A percentile compares a stretch with the other conserved stretches of the same genome.
Evolutionary conservation across 1,284 basidiomycete genomes (phyloP).

Genomic region (Wallemia hederae): DNA sequence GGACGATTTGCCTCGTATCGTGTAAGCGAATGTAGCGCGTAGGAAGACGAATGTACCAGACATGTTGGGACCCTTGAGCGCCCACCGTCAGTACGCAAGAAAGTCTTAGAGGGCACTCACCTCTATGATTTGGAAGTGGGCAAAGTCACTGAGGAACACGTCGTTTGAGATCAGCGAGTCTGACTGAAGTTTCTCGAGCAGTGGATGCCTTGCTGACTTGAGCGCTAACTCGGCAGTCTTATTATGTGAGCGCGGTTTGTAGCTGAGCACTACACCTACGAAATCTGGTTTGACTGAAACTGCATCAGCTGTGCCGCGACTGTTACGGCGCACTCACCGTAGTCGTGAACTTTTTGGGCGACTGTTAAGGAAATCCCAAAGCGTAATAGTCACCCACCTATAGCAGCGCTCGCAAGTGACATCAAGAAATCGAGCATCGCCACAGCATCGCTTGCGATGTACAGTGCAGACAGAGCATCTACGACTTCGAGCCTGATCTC

Average conservation of each 20-base stretch:
- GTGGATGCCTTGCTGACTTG: constrained; percentile 16
- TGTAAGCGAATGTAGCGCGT: not conserved
- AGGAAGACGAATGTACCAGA: constrained; percentile 33
- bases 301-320: not conserved
- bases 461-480: constrained; percentile 20
- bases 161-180: constrained; percentile 54
- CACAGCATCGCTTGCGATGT: constrained; percentile 64
- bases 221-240: constrained; percentile 11
- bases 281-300: not conserved
- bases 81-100: not conserved
- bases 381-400: not conserved
- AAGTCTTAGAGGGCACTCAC: constrained; percentile 22
- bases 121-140: constrained; percentile 61
- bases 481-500: constrained; percentile 34
- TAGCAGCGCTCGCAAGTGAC: constrained; percentile 47
- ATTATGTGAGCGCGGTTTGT: not conserved
- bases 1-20: not conserved
- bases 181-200: constrained; percentile 42
- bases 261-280: not conserved
- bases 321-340: not conserved
- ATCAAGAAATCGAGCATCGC: constrained; percentile 58
- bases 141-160: constrained; percentile 46
- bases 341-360: not conserved
- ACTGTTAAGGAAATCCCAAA: not conserved
- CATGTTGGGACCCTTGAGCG: constrained; percentile 27